Evolutionary conservation across 2,329 filamentous ascomycete genomes (phyloP).

Genomic region (Chalaropsis thielavioides): DNA sequence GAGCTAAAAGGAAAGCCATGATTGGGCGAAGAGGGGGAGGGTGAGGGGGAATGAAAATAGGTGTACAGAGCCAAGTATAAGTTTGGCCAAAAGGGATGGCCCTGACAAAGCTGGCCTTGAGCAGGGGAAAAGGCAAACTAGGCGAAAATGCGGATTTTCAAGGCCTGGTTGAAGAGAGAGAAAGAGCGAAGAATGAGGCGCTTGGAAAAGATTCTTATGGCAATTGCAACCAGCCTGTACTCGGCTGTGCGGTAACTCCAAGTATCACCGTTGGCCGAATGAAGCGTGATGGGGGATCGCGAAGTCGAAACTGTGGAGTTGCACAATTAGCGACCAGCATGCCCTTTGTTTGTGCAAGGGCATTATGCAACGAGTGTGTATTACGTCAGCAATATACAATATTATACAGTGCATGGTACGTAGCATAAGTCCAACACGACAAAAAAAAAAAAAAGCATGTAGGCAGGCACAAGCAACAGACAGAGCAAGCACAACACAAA

Average conservation of each 20-base stretch:
- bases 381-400: too few species aligned
- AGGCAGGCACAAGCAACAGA: neutral
- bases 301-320: neutral
- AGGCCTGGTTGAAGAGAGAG: too few species aligned
- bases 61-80: neutral
- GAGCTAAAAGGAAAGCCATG: slow-evolving; percentile 13
- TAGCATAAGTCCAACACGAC: neutral
- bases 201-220: neutral
- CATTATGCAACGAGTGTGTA: neutral
- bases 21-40: neutral
- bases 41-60: neutral
- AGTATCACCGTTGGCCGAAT: too few species aligned
- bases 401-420: neutral
- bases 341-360: neutral
- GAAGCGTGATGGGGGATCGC: neutral
- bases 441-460: neutral
- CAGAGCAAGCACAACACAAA: neutral
- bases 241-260: neutral
- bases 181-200: neutral
- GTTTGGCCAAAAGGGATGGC: neutral
- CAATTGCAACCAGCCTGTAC: neutral
- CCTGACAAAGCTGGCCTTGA: too few species aligned
- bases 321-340: neutral
- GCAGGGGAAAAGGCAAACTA: too few species aligned
- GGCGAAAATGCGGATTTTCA: too few species aligned